Evolutionary conservation across 1,284 basidiomycete genomes (phyloP), one percentile per base, ranked within the genome.

Genomic region (Paramarasmius palmivorus): DNA sequence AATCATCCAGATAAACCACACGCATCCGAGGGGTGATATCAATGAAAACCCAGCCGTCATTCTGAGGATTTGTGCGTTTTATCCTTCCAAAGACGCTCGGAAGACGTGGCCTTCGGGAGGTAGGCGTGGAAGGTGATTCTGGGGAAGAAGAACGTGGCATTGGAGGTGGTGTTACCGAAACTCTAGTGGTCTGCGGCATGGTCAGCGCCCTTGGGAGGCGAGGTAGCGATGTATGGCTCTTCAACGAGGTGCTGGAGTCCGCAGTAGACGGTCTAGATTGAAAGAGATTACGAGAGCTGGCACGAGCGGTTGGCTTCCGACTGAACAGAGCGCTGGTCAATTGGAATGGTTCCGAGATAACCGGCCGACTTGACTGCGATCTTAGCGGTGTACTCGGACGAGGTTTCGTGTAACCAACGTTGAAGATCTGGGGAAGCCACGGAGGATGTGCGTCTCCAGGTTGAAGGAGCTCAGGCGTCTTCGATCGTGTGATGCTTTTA

Each of bases 371-470:
- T 4, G 41, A 26, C 26, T 37, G 23, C 25, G 25, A 45, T 26
- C 37, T 17, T 23, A 52, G 46, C 29, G 49, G 4, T 23, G 52
- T 26, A 12, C 12, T 32, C 29, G 12, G 12, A 32, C 29, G 29
- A 17, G 52, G 48, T 49, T 42, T 57, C 7, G 35, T 50, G 29
- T 54, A 53, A 12, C 55, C 55, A 3, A 53, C 29, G 17, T 52
- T 51, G 49, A 57, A 57, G 15, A 57, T 57, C 25, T 57, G 55
- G 34, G 55, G 55, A 41, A 57, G 32, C 52, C 55, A 53, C 19
- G 52, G 42, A 12, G 55, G 51, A 19, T 53, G 55, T 20, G 40
- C 17, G 19, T 57, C 55, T 4, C 52, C 55, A 10, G 51, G 52
- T 12, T 46, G 29, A n/a, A 53, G 38, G 15, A 50, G 26, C 20